These are phyloP conservation scores for Acacia melanoxylon DNA, from an alignment of 306 rosid genomes.

Conservation along the genomic window DNA sequence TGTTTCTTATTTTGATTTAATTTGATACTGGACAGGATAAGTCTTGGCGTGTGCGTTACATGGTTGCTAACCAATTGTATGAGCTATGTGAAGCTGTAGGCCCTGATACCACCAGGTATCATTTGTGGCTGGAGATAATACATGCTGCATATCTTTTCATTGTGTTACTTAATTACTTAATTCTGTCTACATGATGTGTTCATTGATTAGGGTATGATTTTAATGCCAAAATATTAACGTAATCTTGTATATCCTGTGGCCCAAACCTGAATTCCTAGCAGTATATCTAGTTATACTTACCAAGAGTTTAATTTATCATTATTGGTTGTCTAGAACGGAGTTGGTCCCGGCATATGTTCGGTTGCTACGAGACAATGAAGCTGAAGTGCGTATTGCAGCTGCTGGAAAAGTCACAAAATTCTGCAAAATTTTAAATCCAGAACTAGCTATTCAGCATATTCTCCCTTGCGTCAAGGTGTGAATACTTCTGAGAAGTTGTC, in stretches of 20 bases:
- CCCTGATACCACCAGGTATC: conserved; percentile 92
- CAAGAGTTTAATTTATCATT: conserved; percentile 25
- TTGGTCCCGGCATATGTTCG: conserved; percentile 98
- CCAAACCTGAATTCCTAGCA: conserved; percentile 7
- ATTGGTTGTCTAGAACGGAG: conserved; percentile 57
- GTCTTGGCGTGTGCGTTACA: conserved; percentile 99
- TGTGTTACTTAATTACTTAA: background rate
- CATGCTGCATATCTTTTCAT: conserved; percentile 25
- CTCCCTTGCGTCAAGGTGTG: conserved; percentile 97
- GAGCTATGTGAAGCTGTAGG: conserved; percentile 99
- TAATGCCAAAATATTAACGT: background rate
- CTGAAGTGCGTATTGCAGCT: conserved; percentile 99
- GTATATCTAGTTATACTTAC: conserved; percentile 4
- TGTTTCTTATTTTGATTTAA: conserved; percentile 17
- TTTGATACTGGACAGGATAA: conserved; percentile 65
- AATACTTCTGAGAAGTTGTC: conserved; percentile 25
- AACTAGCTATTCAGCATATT: conserved; percentile 86
- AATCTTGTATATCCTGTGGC: background rate
- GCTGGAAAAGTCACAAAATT: conserved; percentile 97
- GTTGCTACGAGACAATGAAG: conserved; percentile 94
- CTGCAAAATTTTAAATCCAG: conserved; percentile 88
- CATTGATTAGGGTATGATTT: background rate
- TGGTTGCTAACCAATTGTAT: conserved; percentile 96
- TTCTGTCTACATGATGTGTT: conserved; percentile 20
- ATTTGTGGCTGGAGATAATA: conserved; percentile 2